phyloP scores from a whole-genome alignment of 768 basidiomycete genomes.

The Russula compacta region DNA sequence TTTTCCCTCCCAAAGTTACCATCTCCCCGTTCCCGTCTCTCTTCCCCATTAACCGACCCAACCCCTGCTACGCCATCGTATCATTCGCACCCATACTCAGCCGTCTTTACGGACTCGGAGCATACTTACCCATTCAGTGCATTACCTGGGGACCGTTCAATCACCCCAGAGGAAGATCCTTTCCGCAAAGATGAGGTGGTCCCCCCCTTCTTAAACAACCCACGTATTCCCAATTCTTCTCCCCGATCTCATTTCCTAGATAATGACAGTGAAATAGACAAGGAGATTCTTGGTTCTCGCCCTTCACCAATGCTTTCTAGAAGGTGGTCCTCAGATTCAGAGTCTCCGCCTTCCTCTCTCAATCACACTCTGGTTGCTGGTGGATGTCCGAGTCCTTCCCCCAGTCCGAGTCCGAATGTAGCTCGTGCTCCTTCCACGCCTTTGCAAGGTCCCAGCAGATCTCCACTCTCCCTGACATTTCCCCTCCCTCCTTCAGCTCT shows the following conservation, averaged over 20 bases:
- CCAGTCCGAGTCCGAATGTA: neutral
- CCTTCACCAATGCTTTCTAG: constrained; percentile 5
- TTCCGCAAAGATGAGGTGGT: constrained; percentile 16
- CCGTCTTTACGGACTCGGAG: neutral
- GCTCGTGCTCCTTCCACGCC: neutral
- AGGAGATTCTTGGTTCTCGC: neutral
- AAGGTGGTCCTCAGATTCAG: constrained; percentile 6
- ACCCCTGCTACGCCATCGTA: constrained; percentile 4
- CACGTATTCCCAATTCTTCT: neutral
- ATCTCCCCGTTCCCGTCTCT: neutral
- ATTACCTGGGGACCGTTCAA: constrained; percentile 2
- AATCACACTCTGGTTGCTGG: neutral
- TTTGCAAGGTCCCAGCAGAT: neutral
- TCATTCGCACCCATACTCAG: constrained; percentile 1
- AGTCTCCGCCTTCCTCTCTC: constrained; percentile 1
- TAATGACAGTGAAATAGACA: neutral
- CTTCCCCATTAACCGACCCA: neutral
- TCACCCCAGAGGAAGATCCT: constrained; percentile 18
- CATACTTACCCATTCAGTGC: neutral
- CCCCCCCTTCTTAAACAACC: neutral
- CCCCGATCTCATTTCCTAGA: neutral
- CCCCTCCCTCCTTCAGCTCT: constrained; percentile 13
- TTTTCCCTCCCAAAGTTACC: constrained; percentile 3
- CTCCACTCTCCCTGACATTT: constrained; percentile 16
- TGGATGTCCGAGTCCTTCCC: neutral